Conservation (phyloP, 2,329 filamentous ascomycete genomes). For the Ceratocystiopsis sp. region DNA sequence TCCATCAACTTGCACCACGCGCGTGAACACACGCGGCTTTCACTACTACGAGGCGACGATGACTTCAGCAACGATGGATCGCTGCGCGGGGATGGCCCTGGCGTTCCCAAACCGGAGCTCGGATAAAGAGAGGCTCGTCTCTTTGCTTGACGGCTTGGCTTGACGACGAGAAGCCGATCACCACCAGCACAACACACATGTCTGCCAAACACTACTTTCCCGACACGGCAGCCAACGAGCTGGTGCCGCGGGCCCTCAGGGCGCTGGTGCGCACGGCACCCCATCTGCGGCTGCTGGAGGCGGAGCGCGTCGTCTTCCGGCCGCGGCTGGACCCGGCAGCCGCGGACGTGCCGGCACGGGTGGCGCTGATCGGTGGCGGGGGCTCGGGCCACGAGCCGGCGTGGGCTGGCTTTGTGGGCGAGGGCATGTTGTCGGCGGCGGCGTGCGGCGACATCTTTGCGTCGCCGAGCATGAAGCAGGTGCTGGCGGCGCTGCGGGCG, state of each 20-base stretch:
- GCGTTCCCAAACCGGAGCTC: too few species aligned
- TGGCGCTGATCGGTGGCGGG: constrained; percentile 36
- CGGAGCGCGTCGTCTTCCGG: background rate
- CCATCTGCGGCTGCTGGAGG: background rate
- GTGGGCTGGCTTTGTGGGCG: constrained; percentile 46
- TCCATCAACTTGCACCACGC: too few species aligned
- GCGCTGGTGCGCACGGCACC: background rate
- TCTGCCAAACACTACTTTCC: background rate
- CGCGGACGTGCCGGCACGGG: too few species aligned
- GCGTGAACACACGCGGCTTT: too few species aligned
- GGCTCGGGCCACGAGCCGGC: constrained; percentile 44
- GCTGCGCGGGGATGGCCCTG: too few species aligned
- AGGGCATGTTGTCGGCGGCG: constrained; percentile 42
- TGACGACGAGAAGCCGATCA: too few species aligned
- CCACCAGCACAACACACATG: too few species aligned
- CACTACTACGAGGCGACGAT: too few species aligned
- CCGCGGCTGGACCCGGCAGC: too few species aligned
- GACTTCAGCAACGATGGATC: too few species aligned
- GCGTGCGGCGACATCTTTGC: constrained; percentile 48
- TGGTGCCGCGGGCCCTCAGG: background rate
- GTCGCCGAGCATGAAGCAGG: constrained; percentile 44
- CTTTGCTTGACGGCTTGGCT: too few species aligned
- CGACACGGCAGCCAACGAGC: background rate
- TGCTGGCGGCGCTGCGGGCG: constrained; percentile 38
- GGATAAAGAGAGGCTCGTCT: too few species aligned